Conservation (phyloP, 345 rosid genomes). For the Kernera saxatilis region DNA sequence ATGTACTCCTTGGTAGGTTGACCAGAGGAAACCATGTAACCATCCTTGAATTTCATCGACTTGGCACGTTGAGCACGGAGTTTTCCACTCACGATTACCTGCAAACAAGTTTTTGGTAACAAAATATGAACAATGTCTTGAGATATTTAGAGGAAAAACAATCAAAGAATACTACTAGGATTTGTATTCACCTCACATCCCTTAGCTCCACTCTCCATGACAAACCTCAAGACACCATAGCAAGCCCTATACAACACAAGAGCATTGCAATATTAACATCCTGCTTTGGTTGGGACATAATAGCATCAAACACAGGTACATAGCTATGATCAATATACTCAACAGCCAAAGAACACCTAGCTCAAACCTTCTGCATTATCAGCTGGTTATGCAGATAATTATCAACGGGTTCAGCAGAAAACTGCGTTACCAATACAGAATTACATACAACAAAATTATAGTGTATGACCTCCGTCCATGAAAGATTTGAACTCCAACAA, state of each 20-base stretch:
- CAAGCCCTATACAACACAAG: constrained; percentile 47
- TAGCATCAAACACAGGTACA: no score
- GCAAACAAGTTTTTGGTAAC: constrained; percentile 27
- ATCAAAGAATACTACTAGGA: not conserved
- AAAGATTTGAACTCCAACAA: no score
- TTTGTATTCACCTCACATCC: constrained; percentile 54
- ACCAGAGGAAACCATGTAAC: constrained; percentile 83
- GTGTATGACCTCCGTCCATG: no score
- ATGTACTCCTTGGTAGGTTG: constrained; percentile 78
- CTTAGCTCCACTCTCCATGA: constrained; percentile 83
- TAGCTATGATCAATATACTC: no score
- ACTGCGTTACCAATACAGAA: no score
- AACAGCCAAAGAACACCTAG: no score
- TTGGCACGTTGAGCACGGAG: constrained; percentile 73
- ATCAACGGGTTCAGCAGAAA: no score
- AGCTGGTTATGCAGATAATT: no score
- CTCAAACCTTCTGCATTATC: no score
- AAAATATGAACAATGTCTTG: not conserved
- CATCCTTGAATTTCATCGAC: constrained; percentile 83
- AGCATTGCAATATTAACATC: not conserved
- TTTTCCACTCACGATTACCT: constrained; percentile 71
- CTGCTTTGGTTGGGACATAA: not conserved
- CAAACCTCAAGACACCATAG: constrained; percentile 71
- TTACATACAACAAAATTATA: no score
- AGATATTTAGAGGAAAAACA: not conserved